Evolutionary conservation across 1,284 basidiomycete species (phyloP), one percentile per base, ranked within the genome.

Genomic region (Inonotus hispidus): DNA sequence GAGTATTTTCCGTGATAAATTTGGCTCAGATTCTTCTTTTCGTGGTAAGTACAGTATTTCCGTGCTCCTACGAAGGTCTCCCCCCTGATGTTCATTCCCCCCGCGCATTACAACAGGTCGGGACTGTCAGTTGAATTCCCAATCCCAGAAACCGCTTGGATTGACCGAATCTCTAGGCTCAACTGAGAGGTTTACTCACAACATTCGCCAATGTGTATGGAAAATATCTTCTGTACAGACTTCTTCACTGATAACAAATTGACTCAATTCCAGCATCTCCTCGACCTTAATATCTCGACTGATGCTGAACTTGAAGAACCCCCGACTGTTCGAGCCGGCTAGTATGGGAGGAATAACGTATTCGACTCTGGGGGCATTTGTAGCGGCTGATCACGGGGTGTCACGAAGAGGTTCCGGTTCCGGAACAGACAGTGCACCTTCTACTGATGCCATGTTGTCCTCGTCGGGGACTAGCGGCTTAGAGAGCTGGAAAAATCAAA

Each of bases 291-390:
- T 63, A 45, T 53, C 62, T 13, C 58, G 62, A 1, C 39, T 63
- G 1, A 63, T 63, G 59, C 53, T 63, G 27, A 63, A 63, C 27
- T 38, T 63, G 6, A 53, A 58, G n/a, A 60, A 63, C 35, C 60
- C 56, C 7, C 38, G 38, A 25, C 50, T 58, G 6, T 58, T 58
- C 25, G 14, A 39, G 23, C n/a, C 21, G 19, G 2, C n/a, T 23
- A 3, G 46, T 11, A 23, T 11, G 6, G 46, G 46, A 4, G n/a
- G 46, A 49, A 49, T 5, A 23, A 21, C 46, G 3, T 11, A 21
- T 21, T 49, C 46, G 2, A 49, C 46, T n/a, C 23, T 49, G 8
- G 21, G 23, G n/a, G 46, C 46, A 23, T 49, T 49, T 23, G 14
- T 11, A 23, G 46, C 46, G 23, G 46, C 23, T 23, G 19, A 13